These are phyloP conservation scores for Fusarium praegraminearum DNA, from an alignment of 2,329 filamentous ascomycete genomes.

Conservation along the genomic window DNA sequence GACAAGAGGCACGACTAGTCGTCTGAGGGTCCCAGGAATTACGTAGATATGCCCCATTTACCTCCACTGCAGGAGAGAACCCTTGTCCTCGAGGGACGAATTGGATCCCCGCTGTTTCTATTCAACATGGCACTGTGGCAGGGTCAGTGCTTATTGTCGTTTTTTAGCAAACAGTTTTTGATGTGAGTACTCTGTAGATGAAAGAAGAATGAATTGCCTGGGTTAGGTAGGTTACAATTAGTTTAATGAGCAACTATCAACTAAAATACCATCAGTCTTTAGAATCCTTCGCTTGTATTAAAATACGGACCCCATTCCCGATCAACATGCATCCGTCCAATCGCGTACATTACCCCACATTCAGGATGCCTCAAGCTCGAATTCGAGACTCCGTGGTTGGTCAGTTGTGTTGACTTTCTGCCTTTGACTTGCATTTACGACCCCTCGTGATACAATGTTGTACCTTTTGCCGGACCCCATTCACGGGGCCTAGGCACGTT, in stretches of 20 bases:
- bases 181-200: background rate
- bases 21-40: conserved; percentile 31
- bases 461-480: background rate
- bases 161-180: background rate
- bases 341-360: conserved; percentile 28
- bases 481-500: conserved; percentile 4
- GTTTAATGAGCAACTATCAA: background rate
- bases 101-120: conserved; percentile 22
- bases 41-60: conserved; percentile 35
- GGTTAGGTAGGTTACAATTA: background rate
- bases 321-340: conserved; percentile 17
- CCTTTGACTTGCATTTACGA: conserved; percentile 25
- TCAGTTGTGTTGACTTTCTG: conserved; percentile 24
- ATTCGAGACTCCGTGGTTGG: conserved; percentile 35
- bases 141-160: conserved; percentile 4
- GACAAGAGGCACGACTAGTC: conserved; percentile 15
- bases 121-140: background rate
- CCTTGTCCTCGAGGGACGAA: conserved; percentile 9
- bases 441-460: conserved; percentile 33
- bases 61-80: conserved; percentile 27
- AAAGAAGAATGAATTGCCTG: background rate
- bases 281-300: background rate
- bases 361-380: conserved; percentile 30
- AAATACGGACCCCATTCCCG: conserved; percentile 3
- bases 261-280: background rate